Evolutionary conservation across 805 yeast genomes (phyloP), one percentile per base, ranked within the genome.

Genomic region (Ogataea degrootiae): DNA sequence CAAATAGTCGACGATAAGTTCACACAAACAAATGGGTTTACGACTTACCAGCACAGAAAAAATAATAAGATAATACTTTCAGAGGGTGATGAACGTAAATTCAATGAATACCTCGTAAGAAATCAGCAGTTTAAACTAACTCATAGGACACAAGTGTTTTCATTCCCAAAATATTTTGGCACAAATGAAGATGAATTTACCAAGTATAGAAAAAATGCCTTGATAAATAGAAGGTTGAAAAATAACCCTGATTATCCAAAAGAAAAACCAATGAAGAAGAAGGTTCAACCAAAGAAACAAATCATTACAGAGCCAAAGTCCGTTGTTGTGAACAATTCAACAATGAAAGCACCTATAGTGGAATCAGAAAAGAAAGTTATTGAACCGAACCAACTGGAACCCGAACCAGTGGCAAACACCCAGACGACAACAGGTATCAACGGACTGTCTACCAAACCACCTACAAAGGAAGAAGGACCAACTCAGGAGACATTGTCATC

Each of bases 161-260:
- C 38, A 8, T 57, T 67, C 34, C 71, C 70, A 9, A 43, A 59
- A 34, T 67, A 59, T 47, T 61, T 65, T 44, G 69, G 69, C 35
- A 63, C 69, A 6, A 53, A 57, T 31, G 68, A 62, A 46, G 55
- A 55, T 9, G 70, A 63, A 41, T 63, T 65, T 44, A 51, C 39
- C 8, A 41, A 42, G 7, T 56, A 54, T 41, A 55, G 68, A 50
- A 55, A 50, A 45, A 42, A 51, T 39, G 51, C 65, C 9, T 43
- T 64, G 17, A 43, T 50, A 34, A 50, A 53, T 26, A 56, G 59
- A 44, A 54, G 68, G 51, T 42, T 52, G 16, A 17, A 39, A 11
- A 40, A 42, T 29, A 52, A 58, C 44, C 45, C 58, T 1, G 44
- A 52, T 14, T 59, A 60, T 39, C 59, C 59, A 6, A 36, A 42